These are phyloP conservation scores for Rhodotorula kratochvilovae DNA, from an alignment of 768 basidiomycete species.

Conservation along the genomic window DNA sequence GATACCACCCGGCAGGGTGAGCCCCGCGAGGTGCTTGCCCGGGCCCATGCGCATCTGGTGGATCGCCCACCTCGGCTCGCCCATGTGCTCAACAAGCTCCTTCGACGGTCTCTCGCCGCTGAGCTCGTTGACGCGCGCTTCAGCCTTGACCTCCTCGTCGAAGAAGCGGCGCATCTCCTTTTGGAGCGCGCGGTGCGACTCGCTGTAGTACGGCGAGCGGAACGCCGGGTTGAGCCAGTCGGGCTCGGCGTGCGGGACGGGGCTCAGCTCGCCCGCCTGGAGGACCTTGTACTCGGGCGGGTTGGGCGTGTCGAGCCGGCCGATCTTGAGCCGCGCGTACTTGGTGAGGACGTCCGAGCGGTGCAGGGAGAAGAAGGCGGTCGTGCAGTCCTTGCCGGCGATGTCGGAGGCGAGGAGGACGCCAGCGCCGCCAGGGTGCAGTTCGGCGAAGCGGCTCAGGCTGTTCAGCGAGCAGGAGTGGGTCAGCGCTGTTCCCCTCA, in stretches of 20 bases:
- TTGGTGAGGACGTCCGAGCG: slow-evolving; percentile 45
- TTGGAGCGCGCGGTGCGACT: slow-evolving; percentile 64
- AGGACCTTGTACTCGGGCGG: slow-evolving; percentile 38
- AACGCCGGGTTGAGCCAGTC: slow-evolving; percentile 70
- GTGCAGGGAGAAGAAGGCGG: slow-evolving; percentile 37
- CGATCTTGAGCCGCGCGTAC: slow-evolving; percentile 38
- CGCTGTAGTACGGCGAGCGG: slow-evolving; percentile 68
- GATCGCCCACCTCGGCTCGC: slow-evolving; percentile 27
- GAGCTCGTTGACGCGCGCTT: slow-evolving; percentile 32
- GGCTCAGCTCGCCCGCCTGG: slow-evolving; percentile 59
- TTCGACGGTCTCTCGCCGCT: slow-evolving; percentile 31
- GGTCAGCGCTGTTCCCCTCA: not conserved
- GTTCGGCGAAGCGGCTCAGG: slow-evolving; percentile 67
- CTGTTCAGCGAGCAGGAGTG: slow-evolving; percentile 54
- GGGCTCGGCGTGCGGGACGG: slow-evolving; percentile 81
- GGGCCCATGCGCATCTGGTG: slow-evolving; percentile 88
- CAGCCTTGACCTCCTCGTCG: slow-evolving; percentile 58
- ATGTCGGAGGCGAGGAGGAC: slow-evolving; percentile 71
- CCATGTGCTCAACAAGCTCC: slow-evolving; percentile 31
- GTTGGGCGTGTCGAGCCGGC: slow-evolving; percentile 3
- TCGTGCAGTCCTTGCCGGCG: slow-evolving; percentile 51
- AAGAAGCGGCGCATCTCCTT: slow-evolving; percentile 62
- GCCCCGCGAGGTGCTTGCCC: slow-evolving; percentile 76
- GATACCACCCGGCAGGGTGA: slow-evolving; percentile 64
- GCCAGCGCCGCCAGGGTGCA: slow-evolving; percentile 77